Conservation (phyloP, 148 eudicot genomes). For the Rhododendron williamsianum region DNA sequence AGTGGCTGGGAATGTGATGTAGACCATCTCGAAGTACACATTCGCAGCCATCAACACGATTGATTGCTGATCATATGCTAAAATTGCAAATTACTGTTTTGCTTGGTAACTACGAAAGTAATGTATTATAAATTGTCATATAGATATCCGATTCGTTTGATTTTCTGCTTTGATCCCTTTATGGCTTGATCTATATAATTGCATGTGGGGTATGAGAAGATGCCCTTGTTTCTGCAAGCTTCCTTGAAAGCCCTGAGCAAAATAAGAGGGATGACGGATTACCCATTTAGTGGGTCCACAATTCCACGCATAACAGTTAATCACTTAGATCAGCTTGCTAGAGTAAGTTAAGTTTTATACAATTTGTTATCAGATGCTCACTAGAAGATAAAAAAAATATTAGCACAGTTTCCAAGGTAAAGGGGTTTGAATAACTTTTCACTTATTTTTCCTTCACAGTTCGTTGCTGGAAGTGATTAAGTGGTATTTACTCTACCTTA, state of each 20-base stretch:
- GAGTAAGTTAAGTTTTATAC: neutral
- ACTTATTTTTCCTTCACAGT: neutral
- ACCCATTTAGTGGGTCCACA: neutral
- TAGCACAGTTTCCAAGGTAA: neutral
- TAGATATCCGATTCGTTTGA: neutral
- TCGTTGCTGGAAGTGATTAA: neutral
- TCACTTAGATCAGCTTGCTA: neutral
- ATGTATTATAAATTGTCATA: neutral
- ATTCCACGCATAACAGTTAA: neutral
- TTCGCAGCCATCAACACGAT: neutral
- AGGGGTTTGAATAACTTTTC: neutral
- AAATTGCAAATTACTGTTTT: neutral
- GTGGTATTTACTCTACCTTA: neutral
- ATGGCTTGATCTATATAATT: neutral
- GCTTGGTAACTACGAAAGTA: neutral
- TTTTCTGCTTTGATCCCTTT: neutral
- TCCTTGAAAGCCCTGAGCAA: neutral
- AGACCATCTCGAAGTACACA: slow-evolving; percentile 1
- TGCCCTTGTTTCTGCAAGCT: neutral
- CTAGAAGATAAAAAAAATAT: neutral
- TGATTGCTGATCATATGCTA: neutral
- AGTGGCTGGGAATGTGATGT: neutral
- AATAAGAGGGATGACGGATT: neutral
- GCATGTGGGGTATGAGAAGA: neutral
- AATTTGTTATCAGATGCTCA: neutral